Evolutionary conservation across 345 rosid genomes (phyloP), one percentile per base, ranked within the genome.

Genomic region (Reutealis trisperma): DNA sequence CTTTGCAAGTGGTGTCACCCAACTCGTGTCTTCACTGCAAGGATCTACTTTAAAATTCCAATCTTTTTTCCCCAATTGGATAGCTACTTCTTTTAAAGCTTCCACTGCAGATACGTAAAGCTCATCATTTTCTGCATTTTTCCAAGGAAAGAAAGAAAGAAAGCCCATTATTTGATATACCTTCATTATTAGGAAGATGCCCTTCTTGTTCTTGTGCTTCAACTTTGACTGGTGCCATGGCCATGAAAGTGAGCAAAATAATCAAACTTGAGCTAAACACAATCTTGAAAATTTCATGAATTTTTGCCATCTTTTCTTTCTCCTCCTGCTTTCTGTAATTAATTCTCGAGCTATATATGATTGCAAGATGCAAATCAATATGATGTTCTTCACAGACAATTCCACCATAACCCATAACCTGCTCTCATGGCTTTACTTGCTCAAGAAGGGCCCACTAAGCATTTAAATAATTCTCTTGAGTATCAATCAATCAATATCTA

Each of bases 41-140:
- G 59, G 69, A 25, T 21, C 42, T 12, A 73, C 58, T 4, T 45
- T 34, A 63, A 45, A 27, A 41, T 73, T 73, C 76, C 69, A 73
- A 25, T 49, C 76, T 24, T 30, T 47, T 25, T 73, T 73, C 15
- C 69, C 69, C 59, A 73, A 27, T 63, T 74, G 77, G 18, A 30
- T 52, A 27, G 69, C 77, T 12, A 74, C 41, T 45, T 74, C 77
- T 30, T 4, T 55, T 2, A 74, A 7, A 19, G 69, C 69, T 15
- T 13, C 49, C 60, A 7, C 77, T 73, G 60, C 60, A 73, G 6
- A 49, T 2, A 9, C 1, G 11, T 10, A 47, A 47, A 77, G 71
- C 32, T 67, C 9, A 32, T 67, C 54, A 67, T 54, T 67, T 67
- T 42, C 3, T 67, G 42, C 41, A 67, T 13, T 67, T 13, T 67